Percentiles rank a stretch among this genome's conserved stretches.
Conservation (phyloP, 768 basidiomycete species). For the Harrya chromipes region DNA sequence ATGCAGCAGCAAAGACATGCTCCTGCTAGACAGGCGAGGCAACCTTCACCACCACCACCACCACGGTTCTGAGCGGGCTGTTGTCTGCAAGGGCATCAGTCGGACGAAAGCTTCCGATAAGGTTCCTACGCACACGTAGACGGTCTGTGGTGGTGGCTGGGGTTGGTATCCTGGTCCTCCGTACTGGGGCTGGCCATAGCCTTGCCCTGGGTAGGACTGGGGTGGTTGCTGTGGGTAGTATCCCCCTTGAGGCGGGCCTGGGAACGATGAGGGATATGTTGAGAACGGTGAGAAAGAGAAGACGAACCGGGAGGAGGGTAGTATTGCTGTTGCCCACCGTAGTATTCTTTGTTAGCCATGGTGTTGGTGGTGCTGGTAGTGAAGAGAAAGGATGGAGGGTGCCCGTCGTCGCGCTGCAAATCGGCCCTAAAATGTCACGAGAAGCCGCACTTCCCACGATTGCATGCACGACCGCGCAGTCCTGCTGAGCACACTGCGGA, state of each 20-base stretch:
- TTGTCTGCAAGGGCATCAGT: conserved; percentile 32
- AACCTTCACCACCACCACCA: conserved; percentile 32
- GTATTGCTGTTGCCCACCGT: conserved; percentile 50
- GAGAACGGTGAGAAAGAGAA: background rate
- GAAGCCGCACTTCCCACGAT: conserved; percentile 23
- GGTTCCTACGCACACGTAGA: conserved; percentile 63
- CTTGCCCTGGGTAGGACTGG: conserved; percentile 60
- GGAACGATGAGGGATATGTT: conserved; percentile 35
- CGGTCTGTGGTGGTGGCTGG: conserved; percentile 75
- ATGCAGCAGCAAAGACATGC: conserved; percentile 49
- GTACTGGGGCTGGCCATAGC: conserved; percentile 32
- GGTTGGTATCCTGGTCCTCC: conserved; percentile 42
- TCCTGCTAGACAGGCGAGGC: conserved; percentile 48
- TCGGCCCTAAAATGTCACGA: conserved; percentile 26
- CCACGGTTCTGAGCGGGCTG: conserved; percentile 38
- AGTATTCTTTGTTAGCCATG: conserved; percentile 80
- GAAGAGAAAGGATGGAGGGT: conserved; percentile 12
- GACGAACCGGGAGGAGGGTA: conserved; percentile 54
- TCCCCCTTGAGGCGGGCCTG: conserved; percentile 55
- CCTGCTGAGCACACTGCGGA: background rate
- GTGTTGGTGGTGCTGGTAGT: conserved; percentile 12
- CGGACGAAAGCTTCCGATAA: background rate
- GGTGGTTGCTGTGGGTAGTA: conserved; percentile 76
- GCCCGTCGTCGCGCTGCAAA: conserved; percentile 7
- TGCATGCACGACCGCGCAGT: background rate